Conservation (phyloP, 306 rosid genomes). For the Rubus idaeus region DNA sequence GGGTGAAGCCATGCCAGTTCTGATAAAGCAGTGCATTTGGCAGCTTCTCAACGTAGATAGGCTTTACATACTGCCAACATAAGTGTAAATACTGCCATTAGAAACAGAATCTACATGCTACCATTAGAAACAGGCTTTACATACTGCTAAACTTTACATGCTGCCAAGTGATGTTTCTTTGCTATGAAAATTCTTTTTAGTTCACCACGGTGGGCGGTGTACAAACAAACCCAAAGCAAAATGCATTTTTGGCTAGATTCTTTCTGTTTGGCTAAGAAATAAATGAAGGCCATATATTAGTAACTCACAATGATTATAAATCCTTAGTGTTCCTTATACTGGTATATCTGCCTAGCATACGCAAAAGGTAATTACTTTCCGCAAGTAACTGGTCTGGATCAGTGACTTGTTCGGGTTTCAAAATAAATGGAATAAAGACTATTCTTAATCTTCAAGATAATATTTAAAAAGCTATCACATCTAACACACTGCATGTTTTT, state of each 20-base stretch:
- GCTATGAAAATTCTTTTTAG: constrained; percentile 80
- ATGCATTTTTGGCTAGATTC: constrained; percentile 60
- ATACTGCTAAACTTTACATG: too few species aligned
- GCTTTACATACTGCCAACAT: too few species aligned
- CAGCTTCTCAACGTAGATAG: too few species aligned
- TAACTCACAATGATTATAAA: neutral
- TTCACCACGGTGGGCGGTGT: constrained; percentile 86
- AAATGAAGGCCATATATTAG: neutral
- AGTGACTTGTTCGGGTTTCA: neutral
- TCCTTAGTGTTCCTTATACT: neutral
- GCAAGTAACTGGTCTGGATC: neutral
- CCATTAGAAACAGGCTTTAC: too few species aligned
- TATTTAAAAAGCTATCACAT: neutral
- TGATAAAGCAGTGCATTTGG: too few species aligned
- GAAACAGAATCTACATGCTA: too few species aligned
- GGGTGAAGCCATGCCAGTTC: too few species aligned
- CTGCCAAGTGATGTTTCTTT: constrained; percentile 81
- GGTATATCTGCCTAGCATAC: neutral
- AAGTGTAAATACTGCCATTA: too few species aligned
- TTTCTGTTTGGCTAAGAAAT: constrained; percentile 50
- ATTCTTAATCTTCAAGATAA: neutral
- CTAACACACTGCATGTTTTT: neutral
- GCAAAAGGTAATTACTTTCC: neutral
- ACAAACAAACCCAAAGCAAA: constrained; percentile 93
- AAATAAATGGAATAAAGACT: neutral